Evolutionary conservation across 2,329 filamentous ascomycete genomes (phyloP).

Genomic region (Colletotrichum orbiculare): DNA sequence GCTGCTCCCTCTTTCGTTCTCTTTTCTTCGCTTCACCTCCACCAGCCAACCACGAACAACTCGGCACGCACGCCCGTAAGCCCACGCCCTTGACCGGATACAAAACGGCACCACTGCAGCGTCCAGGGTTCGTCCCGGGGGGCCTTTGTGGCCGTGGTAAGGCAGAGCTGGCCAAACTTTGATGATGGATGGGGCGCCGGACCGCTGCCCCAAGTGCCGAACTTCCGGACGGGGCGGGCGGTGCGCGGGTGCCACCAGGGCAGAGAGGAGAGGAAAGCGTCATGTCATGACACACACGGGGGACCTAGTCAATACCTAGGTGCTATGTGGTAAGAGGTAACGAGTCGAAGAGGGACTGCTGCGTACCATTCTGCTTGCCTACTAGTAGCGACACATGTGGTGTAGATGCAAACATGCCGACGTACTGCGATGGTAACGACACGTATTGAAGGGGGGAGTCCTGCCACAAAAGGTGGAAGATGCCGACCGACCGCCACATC

Average conservation of each 20-base stretch:
- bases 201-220: constrained; percentile 25
- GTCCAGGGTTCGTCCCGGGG: constrained; percentile 7
- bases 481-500: constrained; percentile 29
- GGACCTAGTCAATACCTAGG: too few species aligned
- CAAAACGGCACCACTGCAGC: constrained; percentile 14
- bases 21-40: constrained; percentile 14
- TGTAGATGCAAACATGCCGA: too few species aligned
- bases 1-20: constrained; percentile 8
- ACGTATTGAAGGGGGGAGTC: too few species aligned
- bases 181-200: constrained; percentile 18
- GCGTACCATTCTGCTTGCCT: too few species aligned
- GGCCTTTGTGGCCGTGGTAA: constrained; percentile 2
- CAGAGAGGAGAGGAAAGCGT: too few species aligned
- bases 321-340: too few species aligned
- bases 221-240: constrained; percentile 22
- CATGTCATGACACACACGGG: too few species aligned
- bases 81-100: constrained; percentile 24
- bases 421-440: too few species aligned
- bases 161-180: constrained; percentile 29
- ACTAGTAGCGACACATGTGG: too few species aligned
- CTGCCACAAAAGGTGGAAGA: constrained; percentile 8
- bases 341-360: too few species aligned
- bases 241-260: neutral
- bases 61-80: neutral
- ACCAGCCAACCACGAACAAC: neutral